Percentiles rank a stretch among this genome's conserved stretches.
Evolutionary conservation across 306 rosid genomes (phyloP).

Genomic region (Gastrolobium bilobum): DNA sequence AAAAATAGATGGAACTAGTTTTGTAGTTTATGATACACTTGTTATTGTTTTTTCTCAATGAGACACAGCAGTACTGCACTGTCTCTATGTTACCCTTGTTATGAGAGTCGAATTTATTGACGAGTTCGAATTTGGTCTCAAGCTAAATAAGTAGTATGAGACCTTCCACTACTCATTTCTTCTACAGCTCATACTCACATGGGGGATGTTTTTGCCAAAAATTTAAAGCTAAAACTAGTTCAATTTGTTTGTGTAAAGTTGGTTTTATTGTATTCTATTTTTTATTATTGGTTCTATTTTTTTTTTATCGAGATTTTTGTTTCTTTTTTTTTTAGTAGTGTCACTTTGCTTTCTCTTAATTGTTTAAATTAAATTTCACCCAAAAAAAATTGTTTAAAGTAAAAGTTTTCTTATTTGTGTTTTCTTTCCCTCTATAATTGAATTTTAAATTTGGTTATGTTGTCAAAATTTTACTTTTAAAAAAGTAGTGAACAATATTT

Average conservation of each 20-base stretch:
- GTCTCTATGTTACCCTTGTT: slow-evolving; percentile 31
- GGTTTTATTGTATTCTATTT: background rate
- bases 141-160: background rate
- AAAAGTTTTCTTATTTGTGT: background rate
- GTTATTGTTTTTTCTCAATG: slow-evolving; percentile 28
- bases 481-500: too few relatives aligned
- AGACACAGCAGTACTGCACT: slow-evolving; percentile 27
- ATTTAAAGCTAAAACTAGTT: background rate
- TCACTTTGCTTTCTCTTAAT: background rate
- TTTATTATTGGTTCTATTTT: background rate
- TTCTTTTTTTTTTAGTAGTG: background rate
- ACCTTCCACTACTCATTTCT: background rate
- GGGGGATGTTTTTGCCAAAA: background rate
- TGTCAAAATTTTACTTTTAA: too few relatives aligned
- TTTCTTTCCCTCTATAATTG: background rate
- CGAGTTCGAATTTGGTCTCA: slow-evolving; percentile 36
- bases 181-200: background rate
- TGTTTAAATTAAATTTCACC: background rate
- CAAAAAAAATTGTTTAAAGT: too few relatives aligned
- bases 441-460: too few relatives aligned
- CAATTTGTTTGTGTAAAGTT: background rate
- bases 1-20: slow-evolving; percentile 39
- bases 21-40: slow-evolving; percentile 56
- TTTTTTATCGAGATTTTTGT: background rate
- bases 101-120: slow-evolving; percentile 38